Evolutionary conservation across 805 yeast genomes (phyloP), one percentile per base, ranked within the genome.

Genomic region (Blastobotrys robertii): DNA sequence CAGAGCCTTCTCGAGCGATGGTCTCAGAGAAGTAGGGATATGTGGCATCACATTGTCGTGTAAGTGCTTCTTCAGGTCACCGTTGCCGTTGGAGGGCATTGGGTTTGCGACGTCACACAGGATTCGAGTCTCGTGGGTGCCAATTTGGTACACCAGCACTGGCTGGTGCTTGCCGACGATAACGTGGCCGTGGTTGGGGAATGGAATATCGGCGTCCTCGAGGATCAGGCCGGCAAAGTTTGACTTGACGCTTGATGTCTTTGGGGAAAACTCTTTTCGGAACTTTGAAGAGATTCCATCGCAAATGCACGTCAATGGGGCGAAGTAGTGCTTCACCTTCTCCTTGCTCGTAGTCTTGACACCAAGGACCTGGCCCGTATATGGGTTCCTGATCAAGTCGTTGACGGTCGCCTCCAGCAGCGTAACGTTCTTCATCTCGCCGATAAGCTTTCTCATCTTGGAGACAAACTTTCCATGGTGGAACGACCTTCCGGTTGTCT

Each of bases 221-320:
- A 92, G 68, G 39, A 82, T 76, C 53, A 92, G 66, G 3, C 95
- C 97, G 14, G 87, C 81, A 61, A 92, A 92, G 56, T 90, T 84
- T 7, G 95, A 85, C 14, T 79, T 83, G 14, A 84, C 74, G 0
- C 60, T 54, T 9, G 97, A 94, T 15, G 73, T 70, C 51, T 76
- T 74, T n/a, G 71, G 62, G 14, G 76, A 67, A 39, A 84, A 70
- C 45, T 79, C 81, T 59, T 77, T 84, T 60, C 98, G 75, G 68
- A 90, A 86, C 62, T 81, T 87, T 45, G 97, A 88, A 58, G 85
- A 86, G 44, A 90, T 88, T 46, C 98, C 98, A 63, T 92, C 98
- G 58, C 94, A 85, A 38, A 83, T 75, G 28, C 87, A 69, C 5
- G 90, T 82, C 44, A 87, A 58, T 44, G 77, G 74, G 3, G 82